Conservation (phyloP, 257 asterid genomes). For the Agastache rugosa region DNA sequence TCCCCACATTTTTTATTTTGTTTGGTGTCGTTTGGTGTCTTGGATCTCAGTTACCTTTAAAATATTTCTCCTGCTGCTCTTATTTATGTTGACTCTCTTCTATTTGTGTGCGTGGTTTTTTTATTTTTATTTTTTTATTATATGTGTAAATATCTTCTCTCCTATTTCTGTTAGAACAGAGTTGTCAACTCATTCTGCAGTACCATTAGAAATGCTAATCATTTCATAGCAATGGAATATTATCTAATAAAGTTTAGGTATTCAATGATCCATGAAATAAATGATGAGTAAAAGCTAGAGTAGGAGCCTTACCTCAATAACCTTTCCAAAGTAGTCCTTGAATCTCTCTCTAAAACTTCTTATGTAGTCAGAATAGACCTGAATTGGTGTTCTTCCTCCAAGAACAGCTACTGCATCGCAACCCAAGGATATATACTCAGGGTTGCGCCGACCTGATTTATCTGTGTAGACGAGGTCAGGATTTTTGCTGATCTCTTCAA, state of each 20-base stretch:
- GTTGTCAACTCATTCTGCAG: slow-evolving; percentile 3
- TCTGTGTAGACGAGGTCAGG: slow-evolving; percentile 93
- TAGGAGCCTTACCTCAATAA: slow-evolving; percentile 62
- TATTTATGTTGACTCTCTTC: no score
- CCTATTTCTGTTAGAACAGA: neutral
- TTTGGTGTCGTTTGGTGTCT: no score
- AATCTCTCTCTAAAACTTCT: slow-evolving; percentile 78
- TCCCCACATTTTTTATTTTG: neutral
- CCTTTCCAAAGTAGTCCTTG: slow-evolving; percentile 64
- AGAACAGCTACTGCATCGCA: slow-evolving; percentile 83
- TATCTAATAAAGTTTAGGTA: neutral
- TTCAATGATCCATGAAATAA: neutral
- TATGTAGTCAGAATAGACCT: slow-evolving; percentile 87
- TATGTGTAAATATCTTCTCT: neutral
- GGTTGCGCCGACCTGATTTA: slow-evolving; percentile 82
- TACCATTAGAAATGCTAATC: slow-evolving; percentile 7
- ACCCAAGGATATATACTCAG: slow-evolving; percentile 89
- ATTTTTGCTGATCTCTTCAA: slow-evolving; percentile 87
- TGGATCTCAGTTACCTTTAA: no score
- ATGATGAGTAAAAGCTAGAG: slow-evolving; percentile 22
- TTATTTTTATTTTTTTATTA: neutral
- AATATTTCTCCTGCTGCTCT: no score
- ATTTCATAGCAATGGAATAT: slow-evolving; percentile 1
- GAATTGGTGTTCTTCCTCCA: slow-evolving; percentile 91
- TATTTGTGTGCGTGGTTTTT: neutral